Conservation (phyloP, 768 basidiomycete species). For the Podaxis sp. region DNA sequence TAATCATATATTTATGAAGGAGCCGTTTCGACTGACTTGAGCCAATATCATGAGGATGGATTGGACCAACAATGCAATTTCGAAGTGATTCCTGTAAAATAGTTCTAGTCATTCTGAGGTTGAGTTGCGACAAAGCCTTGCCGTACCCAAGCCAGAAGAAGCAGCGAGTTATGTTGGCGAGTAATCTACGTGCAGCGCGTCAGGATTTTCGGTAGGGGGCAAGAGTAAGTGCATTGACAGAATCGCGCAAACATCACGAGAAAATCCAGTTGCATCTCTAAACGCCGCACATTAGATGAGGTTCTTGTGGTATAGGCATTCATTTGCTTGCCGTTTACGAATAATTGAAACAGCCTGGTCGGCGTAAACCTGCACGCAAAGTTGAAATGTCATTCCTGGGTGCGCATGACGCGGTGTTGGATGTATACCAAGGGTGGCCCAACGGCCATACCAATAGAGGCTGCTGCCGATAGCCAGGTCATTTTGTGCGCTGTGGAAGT, state of each 20-base stretch:
- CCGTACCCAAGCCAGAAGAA: conserved; percentile 85
- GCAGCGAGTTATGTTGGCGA: conserved; percentile 85
- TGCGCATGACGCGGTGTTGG: not conserved
- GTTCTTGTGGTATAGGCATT: conserved; percentile 19
- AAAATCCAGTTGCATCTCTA: conserved; percentile 85
- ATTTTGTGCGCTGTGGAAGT: conserved; percentile 25
- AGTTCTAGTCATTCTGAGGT: conserved; percentile 7
- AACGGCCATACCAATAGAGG: conserved; percentile 81
- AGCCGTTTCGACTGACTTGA: conserved; percentile 49
- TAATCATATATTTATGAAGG: conserved; percentile 5
- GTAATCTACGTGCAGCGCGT: conserved; percentile 43
- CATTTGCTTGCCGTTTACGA: conserved; percentile 54
- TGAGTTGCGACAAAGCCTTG: not conserved
- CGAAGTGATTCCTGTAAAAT: conserved; percentile 56
- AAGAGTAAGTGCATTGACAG: conserved; percentile 43
- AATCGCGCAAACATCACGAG: conserved; percentile 84
- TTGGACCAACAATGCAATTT: conserved; percentile 74
- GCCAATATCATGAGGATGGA: conserved; percentile 83
- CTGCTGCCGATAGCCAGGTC: conserved; percentile 66
- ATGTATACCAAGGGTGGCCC: conserved; percentile 66
- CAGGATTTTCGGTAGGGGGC: conserved; percentile 5
- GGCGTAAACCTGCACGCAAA: conserved; percentile 60
- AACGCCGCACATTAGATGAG: conserved; percentile 9
- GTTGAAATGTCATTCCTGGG: conserved; percentile 4
- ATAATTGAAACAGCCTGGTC: conserved; percentile 84